phyloP scores from a whole-genome alignment of 345 rosid species.

The Rhodamnia argentea region DNA sequence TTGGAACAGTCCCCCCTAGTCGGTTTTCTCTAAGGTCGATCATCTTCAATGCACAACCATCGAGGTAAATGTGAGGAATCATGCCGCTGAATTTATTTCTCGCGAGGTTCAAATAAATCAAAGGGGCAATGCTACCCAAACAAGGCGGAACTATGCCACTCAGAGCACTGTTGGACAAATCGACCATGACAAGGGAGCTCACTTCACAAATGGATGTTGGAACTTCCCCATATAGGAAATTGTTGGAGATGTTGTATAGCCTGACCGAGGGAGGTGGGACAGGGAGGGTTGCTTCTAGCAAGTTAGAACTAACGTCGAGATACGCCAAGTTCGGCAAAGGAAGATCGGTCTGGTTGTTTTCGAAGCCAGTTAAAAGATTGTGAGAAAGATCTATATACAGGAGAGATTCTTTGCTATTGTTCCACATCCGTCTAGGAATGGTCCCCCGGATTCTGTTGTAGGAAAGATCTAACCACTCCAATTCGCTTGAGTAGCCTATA shows the following conservation, averaged over 20 bases:
- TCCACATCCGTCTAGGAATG: background rate
- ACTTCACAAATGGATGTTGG: background rate
- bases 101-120: background rate
- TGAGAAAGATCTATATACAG: rapidly evolving
- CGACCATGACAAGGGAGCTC: background rate
- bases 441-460: background rate
- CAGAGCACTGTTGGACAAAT: background rate
- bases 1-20: background rate
- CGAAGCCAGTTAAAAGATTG: background rate
- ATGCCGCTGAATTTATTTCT: background rate
- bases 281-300: background rate
- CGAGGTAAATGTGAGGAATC: background rate
- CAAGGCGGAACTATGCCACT: background rate
- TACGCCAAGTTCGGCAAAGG: background rate
- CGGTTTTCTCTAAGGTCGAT: background rate
- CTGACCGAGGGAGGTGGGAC: background rate
- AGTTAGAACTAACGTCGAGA: background rate
- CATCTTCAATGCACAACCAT: background rate
- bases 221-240: background rate
- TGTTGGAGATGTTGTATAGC: background rate
- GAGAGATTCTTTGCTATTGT: background rate
- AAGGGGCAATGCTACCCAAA: background rate
- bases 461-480: rapidly evolving
- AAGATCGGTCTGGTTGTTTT: background rate
- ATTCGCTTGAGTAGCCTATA: background rate